phyloP scores from a whole-genome alignment of 257 asterid genomes.

The Pogostemon cablin region DNA sequence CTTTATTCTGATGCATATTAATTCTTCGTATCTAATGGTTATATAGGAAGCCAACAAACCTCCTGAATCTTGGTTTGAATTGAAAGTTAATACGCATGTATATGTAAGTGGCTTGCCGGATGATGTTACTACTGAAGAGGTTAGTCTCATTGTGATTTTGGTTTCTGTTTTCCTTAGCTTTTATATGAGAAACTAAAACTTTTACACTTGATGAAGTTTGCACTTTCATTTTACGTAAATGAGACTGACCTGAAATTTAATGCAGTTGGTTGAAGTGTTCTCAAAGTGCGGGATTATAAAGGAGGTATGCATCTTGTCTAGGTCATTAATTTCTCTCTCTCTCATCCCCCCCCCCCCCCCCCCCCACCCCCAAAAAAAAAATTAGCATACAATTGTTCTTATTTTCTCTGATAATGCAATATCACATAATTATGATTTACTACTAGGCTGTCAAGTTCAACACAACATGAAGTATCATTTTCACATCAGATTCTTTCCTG shows the following conservation, averaged over 20 bases:
- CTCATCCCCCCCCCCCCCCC: too few relatives aligned
- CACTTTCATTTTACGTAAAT: constrained; percentile 14
- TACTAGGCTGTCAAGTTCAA: constrained; percentile 18
- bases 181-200: constrained; percentile 4
- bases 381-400: not conserved
- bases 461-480: not conserved
- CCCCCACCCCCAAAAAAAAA: too few relatives aligned
- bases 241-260: constrained; percentile 39
- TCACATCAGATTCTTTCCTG: constrained; percentile 6
- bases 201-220: constrained; percentile 20
- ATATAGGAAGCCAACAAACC: constrained; percentile 91
- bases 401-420: constrained; percentile 24
- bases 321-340: not conserved
- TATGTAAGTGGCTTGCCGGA: constrained; percentile 95
- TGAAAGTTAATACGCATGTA: constrained; percentile 97
- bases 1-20: constrained; percentile 15
- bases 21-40: constrained; percentile 20
- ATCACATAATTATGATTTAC: constrained; percentile 13
- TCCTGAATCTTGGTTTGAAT: constrained; percentile 95
- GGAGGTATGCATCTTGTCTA: constrained; percentile 60
- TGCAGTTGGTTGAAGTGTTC: constrained; percentile 88
- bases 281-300: constrained; percentile 93
- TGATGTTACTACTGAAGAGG: constrained; percentile 91
- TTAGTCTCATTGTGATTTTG: constrained; percentile 39
- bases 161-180: constrained; percentile 19